Evolutionary conservation across 2,329 filamentous ascomycete genomes (phyloP), one percentile per base, ranked within the genome.

Genomic region (Sarocladium brachiariae): DNA sequence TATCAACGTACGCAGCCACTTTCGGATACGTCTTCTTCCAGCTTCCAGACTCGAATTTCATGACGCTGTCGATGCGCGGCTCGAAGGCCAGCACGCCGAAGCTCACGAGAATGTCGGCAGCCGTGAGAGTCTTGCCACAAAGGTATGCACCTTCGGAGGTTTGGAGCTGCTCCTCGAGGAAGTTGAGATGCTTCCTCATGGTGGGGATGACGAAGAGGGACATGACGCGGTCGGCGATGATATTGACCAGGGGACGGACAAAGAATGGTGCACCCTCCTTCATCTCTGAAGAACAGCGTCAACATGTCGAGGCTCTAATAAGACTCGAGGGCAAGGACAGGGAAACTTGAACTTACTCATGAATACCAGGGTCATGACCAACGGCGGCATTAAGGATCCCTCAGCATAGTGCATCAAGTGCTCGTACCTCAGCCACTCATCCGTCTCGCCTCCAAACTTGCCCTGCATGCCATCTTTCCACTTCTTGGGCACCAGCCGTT

Each of bases 331-430:
- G 11, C 16, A 19, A 39, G 37, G 14, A 16, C 5, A 21, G n/a
- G n/a, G n/a, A n/a, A n/a, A n/a, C 7, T 19, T 46, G 13, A 8
- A 49, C 46, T 35, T 49, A 49, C 46, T 49, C 7, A 16, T 23
- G 13, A 86, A 70, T 23, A 95, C 68, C 14, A 93, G 62, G 13
- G 74, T 70, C 54, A 88, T 67, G 1, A 91, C 67, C 55, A 93
- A 65, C 45, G 82, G 71, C 0, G 81, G 78, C 84, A 95, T 93
- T 54, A 96, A 69, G 54, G 80, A 88, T 10, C 91, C 92, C 69
- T 96, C 92, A 4, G 81, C 76, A 66, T 91, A 96, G 64, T 96
- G 86, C 75, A 96, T 80, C 57, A 81, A 81, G 63, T 89, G 87
- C 61, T 76, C 72, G 63, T 75, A 81, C 47, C 80, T 72, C 64